These are phyloP conservation scores for Coriolopsis trogii DNA, from an alignment of 1,284 basidiomycete genomes.

Conservation along the genomic window DNA sequence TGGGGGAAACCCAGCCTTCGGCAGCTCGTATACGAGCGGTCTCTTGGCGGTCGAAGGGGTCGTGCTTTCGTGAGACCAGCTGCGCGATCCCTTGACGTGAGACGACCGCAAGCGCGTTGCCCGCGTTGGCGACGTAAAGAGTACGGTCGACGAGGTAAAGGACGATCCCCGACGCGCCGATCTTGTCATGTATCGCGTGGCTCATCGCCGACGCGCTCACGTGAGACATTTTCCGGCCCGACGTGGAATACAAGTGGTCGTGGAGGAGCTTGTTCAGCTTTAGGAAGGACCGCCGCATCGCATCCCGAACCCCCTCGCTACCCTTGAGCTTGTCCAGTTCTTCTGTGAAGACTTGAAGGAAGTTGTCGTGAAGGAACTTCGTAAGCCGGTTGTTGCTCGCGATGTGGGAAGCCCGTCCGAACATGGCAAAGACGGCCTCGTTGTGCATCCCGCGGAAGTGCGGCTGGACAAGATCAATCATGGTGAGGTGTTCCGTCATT, in stretches of 20 bases:
- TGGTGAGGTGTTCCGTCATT: conserved; percentile 75
- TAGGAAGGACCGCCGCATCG: conserved; percentile 85
- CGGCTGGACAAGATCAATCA: conserved; percentile 94
- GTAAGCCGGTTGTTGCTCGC: conserved; percentile 66
- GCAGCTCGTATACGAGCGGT: conserved; percentile 86
- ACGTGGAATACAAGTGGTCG: conserved; percentile 55
- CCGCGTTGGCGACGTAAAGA: conserved; percentile 90
- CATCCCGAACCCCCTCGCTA: conserved; percentile 70
- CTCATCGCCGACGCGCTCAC: conserved; percentile 52
- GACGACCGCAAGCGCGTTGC: conserved; percentile 88
- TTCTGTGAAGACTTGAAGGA: conserved; percentile 61
- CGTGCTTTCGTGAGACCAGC: conserved; percentile 82
- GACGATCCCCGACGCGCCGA: conserved; percentile 88
- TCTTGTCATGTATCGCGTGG: conserved; percentile 46
- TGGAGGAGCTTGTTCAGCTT: conserved; percentile 81
- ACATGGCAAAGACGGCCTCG: conserved; percentile 97
- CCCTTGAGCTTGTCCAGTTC: conserved; percentile 60
- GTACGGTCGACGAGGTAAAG: conserved; percentile 85
- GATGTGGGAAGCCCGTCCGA: conserved; percentile 77
- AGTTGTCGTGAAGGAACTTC: conserved; percentile 84
- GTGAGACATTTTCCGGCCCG: conserved; percentile 70
- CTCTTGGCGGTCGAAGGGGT: conserved; percentile 89
- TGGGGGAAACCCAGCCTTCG: conserved; percentile 97
- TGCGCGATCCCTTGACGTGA: conserved; percentile 83
- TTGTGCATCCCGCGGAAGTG: conserved; percentile 79